Base-by-base conservation (phyloP, 768 basidiomycete genomes). In the Kwoniella sp. region DNA sequence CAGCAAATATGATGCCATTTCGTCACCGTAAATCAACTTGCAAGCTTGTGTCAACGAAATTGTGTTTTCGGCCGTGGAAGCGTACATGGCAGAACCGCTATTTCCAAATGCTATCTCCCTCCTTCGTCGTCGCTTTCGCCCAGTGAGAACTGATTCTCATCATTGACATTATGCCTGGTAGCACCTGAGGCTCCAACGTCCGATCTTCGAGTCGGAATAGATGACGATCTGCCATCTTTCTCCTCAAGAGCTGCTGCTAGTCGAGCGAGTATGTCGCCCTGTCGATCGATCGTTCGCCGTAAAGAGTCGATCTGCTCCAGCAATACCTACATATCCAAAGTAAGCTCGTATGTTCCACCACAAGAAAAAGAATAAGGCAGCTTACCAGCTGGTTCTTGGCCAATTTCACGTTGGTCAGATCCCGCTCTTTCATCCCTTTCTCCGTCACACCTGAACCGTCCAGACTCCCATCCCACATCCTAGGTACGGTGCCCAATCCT, bases 371-470 rank as follows among this genome's bases (percentile, higher is more conserved):
- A 53, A 31, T 11, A 61, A 45, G 12, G 34, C n/a, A 54, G 57
- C 77, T 65, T 26, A 79, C 79, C 53, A 73, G 48, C 67, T 79
- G 76, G 57, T 79, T 79, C 69, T 70, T 76, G 1, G 76, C 75
- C 57, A 77, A 62, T 64, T 77, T 81, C 22, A 66, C 55, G 66
- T 79, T 78, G 13, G 77, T 76, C 61, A 81, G 55, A 68, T 79
- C 78, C 25, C 65, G 64, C 28, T 64, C 69, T 38, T 62, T 61
- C 38, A 37, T 51, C 51, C 30, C 25, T 29, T 53, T 45, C 57
- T 60, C 55, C 47, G 54, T 31, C 54, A 61, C 50, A 17, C 28
- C 58, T 4, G 55, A 25, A 17, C 38, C 57, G 26, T 65, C 70
- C 8, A 51, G 20, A 30, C 52, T 62, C n/a, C 66, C 72, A 55